phyloP scores from a whole-genome alignment of 352 stramenopile species.

The Halophytophthora polymorphica region DNA sequence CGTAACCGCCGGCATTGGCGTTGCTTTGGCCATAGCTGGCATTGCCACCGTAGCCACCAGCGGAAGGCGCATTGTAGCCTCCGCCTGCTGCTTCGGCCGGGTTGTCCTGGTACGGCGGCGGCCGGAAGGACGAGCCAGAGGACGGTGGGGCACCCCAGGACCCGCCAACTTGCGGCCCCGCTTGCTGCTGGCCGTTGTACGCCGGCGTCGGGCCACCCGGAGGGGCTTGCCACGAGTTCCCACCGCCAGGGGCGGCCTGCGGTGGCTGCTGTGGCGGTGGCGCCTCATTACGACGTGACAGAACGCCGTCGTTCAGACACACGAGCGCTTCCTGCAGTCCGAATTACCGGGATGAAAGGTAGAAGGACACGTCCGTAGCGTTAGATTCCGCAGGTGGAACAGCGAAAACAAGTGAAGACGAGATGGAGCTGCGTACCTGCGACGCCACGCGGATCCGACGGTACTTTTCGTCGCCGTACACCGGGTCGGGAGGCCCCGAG shows the following conservation, averaged over 20 bases:
- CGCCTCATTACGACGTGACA: constrained; percentile 48
- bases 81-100: constrained; percentile 13
- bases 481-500: constrained; percentile 66
- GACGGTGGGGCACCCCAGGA: constrained; percentile 46
- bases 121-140: constrained; percentile 26
- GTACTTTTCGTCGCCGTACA: constrained; percentile 82
- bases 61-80: constrained; percentile 15
- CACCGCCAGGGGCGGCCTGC: constrained; percentile 14
- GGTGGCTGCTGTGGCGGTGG: constrained; percentile 19
- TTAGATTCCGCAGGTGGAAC: neutral
- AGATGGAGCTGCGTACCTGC: constrained; percentile 32
- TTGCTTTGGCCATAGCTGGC: neutral
- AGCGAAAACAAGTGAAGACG: neutral
- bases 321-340: constrained; percentile 64
- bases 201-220: constrained; percentile 14
- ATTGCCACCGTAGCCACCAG: constrained; percentile 15
- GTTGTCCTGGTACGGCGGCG: constrained; percentile 63
- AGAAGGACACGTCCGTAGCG: too few species aligned
- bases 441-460: constrained; percentile 77
- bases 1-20: constrained; percentile 11
- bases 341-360: constrained; percentile 10
- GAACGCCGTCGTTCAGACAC: constrained; percentile 67
- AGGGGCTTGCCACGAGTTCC: constrained; percentile 21
- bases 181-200: constrained; percentile 22
- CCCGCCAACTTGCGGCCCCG: constrained; percentile 29